Conservation (phyloP, 768 basidiomycete genomes). For the Podaxis mareebaensis region DNA sequence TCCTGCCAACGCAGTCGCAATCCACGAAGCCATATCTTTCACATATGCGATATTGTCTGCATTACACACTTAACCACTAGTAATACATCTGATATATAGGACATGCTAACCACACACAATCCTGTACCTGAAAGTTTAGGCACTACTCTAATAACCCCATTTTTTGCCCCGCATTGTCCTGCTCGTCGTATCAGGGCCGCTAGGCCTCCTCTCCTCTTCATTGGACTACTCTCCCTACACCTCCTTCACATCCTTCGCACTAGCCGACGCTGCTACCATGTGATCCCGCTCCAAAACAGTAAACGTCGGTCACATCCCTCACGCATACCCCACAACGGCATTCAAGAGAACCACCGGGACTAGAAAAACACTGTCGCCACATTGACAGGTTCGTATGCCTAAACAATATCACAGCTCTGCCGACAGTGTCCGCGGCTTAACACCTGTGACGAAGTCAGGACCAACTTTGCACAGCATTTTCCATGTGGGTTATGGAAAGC, state of each 20-base stretch:
- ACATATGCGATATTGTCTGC: no score
- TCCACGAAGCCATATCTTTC: no score
- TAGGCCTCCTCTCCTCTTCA: background rate
- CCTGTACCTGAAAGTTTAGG: background rate
- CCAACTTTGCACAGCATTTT: slow-evolving; percentile 66
- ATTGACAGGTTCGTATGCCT: slow-evolving; percentile 50
- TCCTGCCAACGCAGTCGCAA: no score
- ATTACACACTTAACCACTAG: background rate
- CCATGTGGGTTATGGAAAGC: slow-evolving; percentile 58
- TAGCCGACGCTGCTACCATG: slow-evolving; percentile 59
- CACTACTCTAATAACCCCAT: slow-evolving; percentile 7
- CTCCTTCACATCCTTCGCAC: slow-evolving; percentile 44
- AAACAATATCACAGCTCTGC: slow-evolving; percentile 60
- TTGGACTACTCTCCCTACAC: slow-evolving; percentile 33
- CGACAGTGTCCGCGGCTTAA: slow-evolving; percentile 56
- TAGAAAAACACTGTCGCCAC: slow-evolving; percentile 56
- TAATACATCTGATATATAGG: background rate
- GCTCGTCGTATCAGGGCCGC: slow-evolving; percentile 13
- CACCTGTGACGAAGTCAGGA: slow-evolving; percentile 49
- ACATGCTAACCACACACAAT: background rate
- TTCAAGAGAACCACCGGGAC: slow-evolving; percentile 62
- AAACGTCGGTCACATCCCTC: slow-evolving; percentile 56
- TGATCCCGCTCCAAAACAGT: slow-evolving; percentile 66
- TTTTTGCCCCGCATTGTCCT: slow-evolving; percentile 18
- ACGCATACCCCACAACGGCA: slow-evolving; percentile 61